Conservation (phyloP, 768 basidiomycete genomes). For the Boletus speciosus region DNA sequence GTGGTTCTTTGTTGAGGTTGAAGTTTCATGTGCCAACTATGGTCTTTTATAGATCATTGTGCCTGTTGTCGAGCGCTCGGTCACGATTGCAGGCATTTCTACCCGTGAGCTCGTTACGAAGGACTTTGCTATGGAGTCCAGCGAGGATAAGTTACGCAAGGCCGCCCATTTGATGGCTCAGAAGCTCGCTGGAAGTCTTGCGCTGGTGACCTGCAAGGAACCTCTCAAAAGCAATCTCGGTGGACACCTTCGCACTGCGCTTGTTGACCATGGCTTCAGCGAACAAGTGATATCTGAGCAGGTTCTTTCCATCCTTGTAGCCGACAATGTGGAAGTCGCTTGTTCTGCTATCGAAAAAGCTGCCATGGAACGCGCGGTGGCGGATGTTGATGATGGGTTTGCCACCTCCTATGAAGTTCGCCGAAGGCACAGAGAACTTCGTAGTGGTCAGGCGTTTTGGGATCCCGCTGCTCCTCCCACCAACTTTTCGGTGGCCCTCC, state of each 20-base stretch:
- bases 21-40: neutral
- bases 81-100: constrained; percentile 97
- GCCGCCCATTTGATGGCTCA: constrained; percentile 96
- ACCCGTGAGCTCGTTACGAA: constrained; percentile 93
- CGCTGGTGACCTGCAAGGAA: constrained; percentile 97
- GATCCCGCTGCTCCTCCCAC: constrained; percentile 73
- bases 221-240: constrained; percentile 90
- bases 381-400: constrained; percentile 91
- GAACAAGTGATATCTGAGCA: constrained; percentile 86
- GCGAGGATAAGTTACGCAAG: constrained; percentile 85
- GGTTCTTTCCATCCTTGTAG: constrained; percentile 72
- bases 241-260: constrained; percentile 77
- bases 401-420: constrained; percentile 76
- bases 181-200: constrained; percentile 93
- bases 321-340: constrained; percentile 90
- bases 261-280: constrained; percentile 84
- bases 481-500: constrained; percentile 68
- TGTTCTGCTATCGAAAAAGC: constrained; percentile 95
- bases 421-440: constrained; percentile 82
- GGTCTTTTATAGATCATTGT: constrained; percentile 69
- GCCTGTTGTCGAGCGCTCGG: constrained; percentile 96
- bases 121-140: constrained; percentile 91
- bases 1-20: neutral
- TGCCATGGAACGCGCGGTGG: constrained; percentile 92
- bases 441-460: constrained; percentile 80